Percentiles rank a stretch among this genome's conserved stretches.
Conservation (phyloP, 73 alveolate species). For the Paramecium tetraurelia region DNA sequence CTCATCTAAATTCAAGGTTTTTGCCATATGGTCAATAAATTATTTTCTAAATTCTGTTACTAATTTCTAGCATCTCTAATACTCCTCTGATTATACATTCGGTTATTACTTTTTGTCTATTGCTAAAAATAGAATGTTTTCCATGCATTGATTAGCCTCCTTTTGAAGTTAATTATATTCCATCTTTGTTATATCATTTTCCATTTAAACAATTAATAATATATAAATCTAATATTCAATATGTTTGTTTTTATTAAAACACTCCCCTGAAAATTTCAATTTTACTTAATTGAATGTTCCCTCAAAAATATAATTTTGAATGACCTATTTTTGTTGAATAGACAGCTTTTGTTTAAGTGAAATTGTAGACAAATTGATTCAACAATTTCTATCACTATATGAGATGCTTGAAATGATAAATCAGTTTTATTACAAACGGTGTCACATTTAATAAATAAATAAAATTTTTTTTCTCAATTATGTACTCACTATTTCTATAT, state of each 20-base stretch:
- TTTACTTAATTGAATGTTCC: not conserved
- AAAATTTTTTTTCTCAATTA: no score
- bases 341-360: not conserved
- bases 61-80: not conserved
- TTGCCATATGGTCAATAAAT: not conserved
- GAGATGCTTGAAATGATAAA: not conserved
- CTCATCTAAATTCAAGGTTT: not conserved
- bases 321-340: not conserved
- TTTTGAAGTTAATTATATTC: not conserved
- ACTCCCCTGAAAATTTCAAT: not conserved
- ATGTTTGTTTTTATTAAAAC: not conserved
- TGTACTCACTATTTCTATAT: no score
- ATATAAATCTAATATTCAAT: not conserved
- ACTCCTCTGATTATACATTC: not conserved
- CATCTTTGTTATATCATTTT: not conserved
- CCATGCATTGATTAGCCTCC: not conserved
- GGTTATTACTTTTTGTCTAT: not conserved
- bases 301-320: no score
- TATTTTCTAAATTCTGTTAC: conserved; percentile 14
- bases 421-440: no score
- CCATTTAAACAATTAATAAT: not conserved
- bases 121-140: not conserved
- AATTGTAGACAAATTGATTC: not conserved
- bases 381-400: not conserved
- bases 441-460: no score